Percentiles rank a stretch among this genome's conserved stretches.
Conservation (phyloP, 1,284 basidiomycete species). For the Apiotrichum sp. region DNA sequence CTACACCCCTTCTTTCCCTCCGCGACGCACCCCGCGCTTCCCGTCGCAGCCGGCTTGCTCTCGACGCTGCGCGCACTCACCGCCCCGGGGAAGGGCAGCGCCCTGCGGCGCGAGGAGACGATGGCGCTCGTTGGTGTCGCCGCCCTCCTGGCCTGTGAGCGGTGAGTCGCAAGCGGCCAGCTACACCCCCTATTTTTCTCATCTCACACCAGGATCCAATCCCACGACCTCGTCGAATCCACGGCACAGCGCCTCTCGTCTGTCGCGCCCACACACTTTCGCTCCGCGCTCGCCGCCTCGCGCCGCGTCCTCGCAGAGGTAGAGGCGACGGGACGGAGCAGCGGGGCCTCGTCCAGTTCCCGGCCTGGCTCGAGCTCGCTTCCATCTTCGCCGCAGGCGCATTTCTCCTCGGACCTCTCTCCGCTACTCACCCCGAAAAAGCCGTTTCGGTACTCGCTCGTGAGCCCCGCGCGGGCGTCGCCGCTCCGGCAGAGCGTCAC, state of each 20-base stretch:
- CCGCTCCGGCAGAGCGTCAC: conserved; percentile 29
- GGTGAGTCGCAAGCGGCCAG: conserved; percentile 22
- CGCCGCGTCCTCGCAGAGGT: conserved; percentile 23
- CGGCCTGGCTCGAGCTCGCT: conserved; percentile 1
- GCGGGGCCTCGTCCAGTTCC: not conserved
- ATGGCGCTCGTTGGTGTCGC: conserved; percentile 40
- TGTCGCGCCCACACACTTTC: conserved; percentile 38
- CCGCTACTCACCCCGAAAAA: conserved; percentile 22
- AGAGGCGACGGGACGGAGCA: not conserved
- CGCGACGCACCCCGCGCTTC: conserved; percentile 37
- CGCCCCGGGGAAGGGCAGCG: conserved; percentile 36
- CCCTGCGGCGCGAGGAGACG: conserved; percentile 33
- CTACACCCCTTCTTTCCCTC: conserved; percentile 39
- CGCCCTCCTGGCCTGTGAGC: conserved; percentile 43
- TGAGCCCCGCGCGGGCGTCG: conserved; percentile 7
- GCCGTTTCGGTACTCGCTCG: conserved; percentile 6
- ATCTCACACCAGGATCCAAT: conserved; percentile 26
- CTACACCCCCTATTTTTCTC: not conserved
- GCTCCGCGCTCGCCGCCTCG: conserved; percentile 24
- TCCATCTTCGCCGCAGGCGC: conserved; percentile 14
- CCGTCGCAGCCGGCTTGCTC: conserved; percentile 34
- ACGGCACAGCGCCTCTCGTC: conserved; percentile 38
- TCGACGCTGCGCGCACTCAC: conserved; percentile 36
- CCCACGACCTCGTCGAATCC: conserved; percentile 29
- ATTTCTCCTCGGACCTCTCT: conserved; percentile 25